Percentiles rank a stretch among this genome's conserved stretches.
Evolutionary conservation across 106 monocot genomes (phyloP).

Genomic region (Phalaenopsis aphrodite): DNA sequence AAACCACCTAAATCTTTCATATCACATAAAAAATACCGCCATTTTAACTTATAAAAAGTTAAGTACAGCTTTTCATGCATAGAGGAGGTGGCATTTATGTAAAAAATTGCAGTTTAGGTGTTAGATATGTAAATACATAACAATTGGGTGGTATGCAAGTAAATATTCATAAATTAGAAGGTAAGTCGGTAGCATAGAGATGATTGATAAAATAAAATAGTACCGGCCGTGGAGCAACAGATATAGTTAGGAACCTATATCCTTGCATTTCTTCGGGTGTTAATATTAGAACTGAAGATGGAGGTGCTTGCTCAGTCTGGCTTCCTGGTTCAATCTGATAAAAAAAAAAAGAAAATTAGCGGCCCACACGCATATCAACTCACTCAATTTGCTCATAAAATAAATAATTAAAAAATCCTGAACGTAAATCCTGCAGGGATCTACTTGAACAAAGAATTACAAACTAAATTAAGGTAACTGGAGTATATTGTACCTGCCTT

Average conservation of each 20-base stretch:
- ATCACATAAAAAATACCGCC: too few species aligned
- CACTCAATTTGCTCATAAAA: not conserved
- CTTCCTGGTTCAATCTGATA: conserved; percentile 93
- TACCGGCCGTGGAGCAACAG: conserved; percentile 97
- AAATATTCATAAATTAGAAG: not conserved
- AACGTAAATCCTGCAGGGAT: not conserved
- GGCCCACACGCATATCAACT: not conserved
- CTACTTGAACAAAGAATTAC: not conserved
- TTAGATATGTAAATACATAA: too few species aligned
- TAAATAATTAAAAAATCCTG: not conserved
- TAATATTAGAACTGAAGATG: conserved; percentile 73
- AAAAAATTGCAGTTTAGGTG: too few species aligned
- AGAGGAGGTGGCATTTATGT: too few species aligned
- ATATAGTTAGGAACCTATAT: conserved; percentile 83
- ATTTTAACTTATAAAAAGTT: too few species aligned
- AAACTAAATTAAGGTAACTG: not conserved
- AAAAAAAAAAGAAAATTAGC: not conserved
- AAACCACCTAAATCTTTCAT: too few species aligned
- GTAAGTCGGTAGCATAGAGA: not conserved
- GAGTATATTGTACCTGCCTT: conserved; percentile 55
- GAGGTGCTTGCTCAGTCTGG: conserved; percentile 95
- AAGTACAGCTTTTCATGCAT: too few species aligned
- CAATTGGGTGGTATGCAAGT: too few species aligned
- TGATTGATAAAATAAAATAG: conserved; percentile 8
- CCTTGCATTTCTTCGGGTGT: conserved; percentile 77